Base-by-base conservation (phyloP, 495 filamentous ascomycete species). In the Letharia columbiana region DNA sequence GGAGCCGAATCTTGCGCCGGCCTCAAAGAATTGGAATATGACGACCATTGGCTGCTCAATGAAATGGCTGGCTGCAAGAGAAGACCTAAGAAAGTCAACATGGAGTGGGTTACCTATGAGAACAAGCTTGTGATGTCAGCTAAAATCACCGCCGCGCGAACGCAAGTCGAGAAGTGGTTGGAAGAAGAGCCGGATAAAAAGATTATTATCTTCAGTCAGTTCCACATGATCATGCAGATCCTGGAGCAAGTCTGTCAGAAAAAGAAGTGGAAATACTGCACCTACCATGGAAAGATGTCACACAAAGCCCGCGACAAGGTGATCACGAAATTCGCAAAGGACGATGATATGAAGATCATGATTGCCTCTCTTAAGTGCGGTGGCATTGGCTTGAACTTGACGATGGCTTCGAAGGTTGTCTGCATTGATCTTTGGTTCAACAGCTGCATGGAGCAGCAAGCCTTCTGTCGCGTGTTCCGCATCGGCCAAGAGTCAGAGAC, bases 341-440 rank as follows among this genome's bases (percentile, higher is more conserved):
- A 28, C 23, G 23, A 28, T 17, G 45, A 49, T 0, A 67, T 71
- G 1, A 71, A 71, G 28, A 68, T 83, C 2, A 62, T 83, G 62
- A 72, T 87, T 11, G 74, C 78, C 0, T 77, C 76, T 3, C 69
- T 82, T 2, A 77, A 75, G 37, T 76, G 76, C n/a, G 81, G 82
- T 1, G 80, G 79, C 0, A 74, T 75, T 8, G 52, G 52, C 2
- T 73, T 86, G 5, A 84, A 87, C 47, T 72, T 87, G 31, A 79
- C 83, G 0, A 74, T 74, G 56, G 85, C 84, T 0, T 84, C 82
- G 61, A 80, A 84, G 42, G 83, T 86, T 57, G 82, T 87, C 20
- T 75, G 80, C 2, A 62, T 86, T 0, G 86, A 87, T 63, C 76
- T 81, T 0, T 87, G 84, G 84, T 89, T 83, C 83, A 87, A 88